Conservation (phyloP, 768 basidiomycete species). For the Russula lepida region DNA sequence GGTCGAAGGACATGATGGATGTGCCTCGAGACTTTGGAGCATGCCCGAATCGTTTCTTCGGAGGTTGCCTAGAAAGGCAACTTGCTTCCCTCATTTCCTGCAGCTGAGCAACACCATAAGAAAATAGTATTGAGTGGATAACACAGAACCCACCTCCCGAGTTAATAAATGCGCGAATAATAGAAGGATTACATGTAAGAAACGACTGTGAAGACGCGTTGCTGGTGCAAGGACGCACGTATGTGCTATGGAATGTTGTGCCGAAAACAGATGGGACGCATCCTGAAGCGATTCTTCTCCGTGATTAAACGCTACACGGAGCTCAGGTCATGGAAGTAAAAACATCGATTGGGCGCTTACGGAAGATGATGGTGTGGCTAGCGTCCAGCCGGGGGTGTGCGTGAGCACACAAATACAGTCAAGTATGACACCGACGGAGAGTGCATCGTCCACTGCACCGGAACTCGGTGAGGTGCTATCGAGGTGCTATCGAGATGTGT, state of each 20-base stretch:
- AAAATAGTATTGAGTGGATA: neutral
- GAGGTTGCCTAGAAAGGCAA: constrained; percentile 94
- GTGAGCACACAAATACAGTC: constrained; percentile 78
- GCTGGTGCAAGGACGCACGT: constrained; percentile 41
- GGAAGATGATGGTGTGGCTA: constrained; percentile 69
- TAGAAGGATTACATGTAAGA: constrained; percentile 24
- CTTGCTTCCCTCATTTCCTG: constrained; percentile 80
- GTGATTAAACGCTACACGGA: constrained; percentile 77
- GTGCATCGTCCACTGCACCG: constrained; percentile 81
- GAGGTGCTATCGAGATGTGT: constrained; percentile 88
- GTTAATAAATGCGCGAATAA: constrained; percentile 81
- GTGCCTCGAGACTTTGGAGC: constrained; percentile 73
- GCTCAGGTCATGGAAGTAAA: neutral
- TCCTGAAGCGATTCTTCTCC: constrained; percentile 95
- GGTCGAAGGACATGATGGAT: constrained; percentile 1
- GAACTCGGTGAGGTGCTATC: constrained; percentile 82
- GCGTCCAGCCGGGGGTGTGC: constrained; percentile 58
- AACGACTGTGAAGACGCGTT: neutral
- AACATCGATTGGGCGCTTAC: constrained; percentile 37
- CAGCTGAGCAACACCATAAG: constrained; percentile 40
- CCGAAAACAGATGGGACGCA: constrained; percentile 87
- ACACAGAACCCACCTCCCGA: constrained; percentile 54
- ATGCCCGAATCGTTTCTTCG: constrained; percentile 89
- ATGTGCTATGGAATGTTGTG: constrained; percentile 67
- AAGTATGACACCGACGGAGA: constrained; percentile 86